Base-by-base conservation (phyloP, 306 rosid genomes). In the Psophocarpus tetragonolobus region DNA sequence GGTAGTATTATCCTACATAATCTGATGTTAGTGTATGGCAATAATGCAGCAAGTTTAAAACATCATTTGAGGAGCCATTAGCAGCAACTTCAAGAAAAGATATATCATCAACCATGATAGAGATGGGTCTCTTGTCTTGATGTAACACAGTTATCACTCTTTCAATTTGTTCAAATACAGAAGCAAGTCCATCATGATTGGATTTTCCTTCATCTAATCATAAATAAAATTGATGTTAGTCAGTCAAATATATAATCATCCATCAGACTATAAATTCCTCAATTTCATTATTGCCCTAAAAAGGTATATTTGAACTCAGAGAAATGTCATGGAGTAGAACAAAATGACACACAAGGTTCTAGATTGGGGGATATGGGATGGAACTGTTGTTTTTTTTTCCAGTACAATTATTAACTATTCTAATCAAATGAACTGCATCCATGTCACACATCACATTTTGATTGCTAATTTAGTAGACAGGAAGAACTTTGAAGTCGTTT, bases 1-100 rank as follows among this genome's bases (percentile, higher is more conserved):
- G 36, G 8, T 18, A 15, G 68, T 42, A 62, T 38, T 29, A 23
- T 75, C 93, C 87, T 91, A 92, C 99, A 39, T 78, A 70, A 86
- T 90, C 96, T 75, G 97, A 91, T 72, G 91, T 84, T 72, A 92
- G 84, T 4, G 96, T 88, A 32, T 63, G 88, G 84, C 97, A 95
- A 72, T 95, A 95, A 88, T 88, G 97, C 85, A 95, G 81, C 83
- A 95, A 92, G 90, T 95, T 95, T 33, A 91, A 74, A 81, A 88
- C 97, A 68, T 83, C 89, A 87, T 90, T 86, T 39, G 88, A 80
- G 47, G 87, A 82, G 24, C 99, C 96, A 62, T 90, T 91, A 57
- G 97, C 91, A 81, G 91, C 93, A 82, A 91, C 96, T 88, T 95
- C 94, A 82, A 92, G 82, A 26, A 89, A 89, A 69, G 97, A 87